Conservation (phyloP, 1,139 yeast species). For the Saccharomyces uvarum region DNA sequence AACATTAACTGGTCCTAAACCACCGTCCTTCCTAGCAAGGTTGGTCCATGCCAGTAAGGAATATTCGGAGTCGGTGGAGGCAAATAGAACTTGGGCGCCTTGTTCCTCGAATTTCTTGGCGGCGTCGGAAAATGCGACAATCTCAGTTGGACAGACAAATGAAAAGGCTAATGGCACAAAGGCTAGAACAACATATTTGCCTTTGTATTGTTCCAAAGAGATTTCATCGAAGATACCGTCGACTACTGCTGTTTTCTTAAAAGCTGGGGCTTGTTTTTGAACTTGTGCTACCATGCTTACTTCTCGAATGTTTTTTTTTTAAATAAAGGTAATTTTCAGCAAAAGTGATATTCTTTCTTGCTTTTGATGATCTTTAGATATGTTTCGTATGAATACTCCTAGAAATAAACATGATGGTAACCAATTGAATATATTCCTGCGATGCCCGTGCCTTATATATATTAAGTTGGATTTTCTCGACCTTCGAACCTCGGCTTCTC, state of each 20-base stretch:
- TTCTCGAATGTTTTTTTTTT: neutral
- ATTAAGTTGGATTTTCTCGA: neutral
- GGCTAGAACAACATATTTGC: conserved; percentile 94
- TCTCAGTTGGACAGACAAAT: conserved; percentile 97
- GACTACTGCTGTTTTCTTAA: conserved; percentile 93
- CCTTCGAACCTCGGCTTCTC: neutral
- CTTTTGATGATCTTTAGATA: neutral
- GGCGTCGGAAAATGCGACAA: conserved; percentile 96
- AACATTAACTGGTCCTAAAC: conserved; percentile 87
- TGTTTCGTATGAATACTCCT: conserved; percentile 6
- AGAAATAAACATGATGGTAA: neutral
- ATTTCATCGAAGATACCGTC: conserved; percentile 94
- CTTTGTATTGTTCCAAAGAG: conserved; percentile 88
- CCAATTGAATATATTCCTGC: neutral
- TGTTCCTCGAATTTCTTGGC: conserved; percentile 80
- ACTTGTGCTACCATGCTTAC: conserved; percentile 74
- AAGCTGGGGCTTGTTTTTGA: conserved; percentile 92
- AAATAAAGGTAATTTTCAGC: neutral
- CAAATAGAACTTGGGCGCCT: conserved; percentile 83
- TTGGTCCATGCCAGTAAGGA: conserved; percentile 97
- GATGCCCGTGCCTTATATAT: neutral
- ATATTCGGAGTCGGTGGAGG: conserved; percentile 97
- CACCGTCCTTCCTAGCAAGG: conserved; percentile 94
- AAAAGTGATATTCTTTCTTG: neutral
- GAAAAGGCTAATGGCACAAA: conserved; percentile 99